Conservation (phyloP, 1,139 yeast genomes). For the Meyerozyma guilliermondii region DNA sequence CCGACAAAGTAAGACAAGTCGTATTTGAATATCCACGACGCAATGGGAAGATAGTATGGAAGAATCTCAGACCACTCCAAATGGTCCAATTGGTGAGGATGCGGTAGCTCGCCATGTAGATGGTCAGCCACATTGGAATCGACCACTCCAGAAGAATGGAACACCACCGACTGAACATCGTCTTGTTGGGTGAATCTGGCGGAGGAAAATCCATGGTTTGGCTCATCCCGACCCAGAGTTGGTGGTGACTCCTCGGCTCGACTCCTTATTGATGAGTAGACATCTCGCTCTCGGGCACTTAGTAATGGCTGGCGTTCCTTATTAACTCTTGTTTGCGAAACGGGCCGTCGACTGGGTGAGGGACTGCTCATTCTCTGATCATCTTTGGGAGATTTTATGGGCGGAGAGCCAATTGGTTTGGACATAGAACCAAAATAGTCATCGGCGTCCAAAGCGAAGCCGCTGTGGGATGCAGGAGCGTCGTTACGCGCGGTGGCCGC, state of each 20-base stretch:
- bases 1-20: slow-evolving; percentile 49
- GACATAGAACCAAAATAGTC: no score
- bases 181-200: neutral
- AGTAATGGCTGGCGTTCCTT: neutral
- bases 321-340: neutral
- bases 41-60: slow-evolving; percentile 78
- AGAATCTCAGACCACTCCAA: slow-evolving; percentile 7
- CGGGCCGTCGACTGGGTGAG: slow-evolving; percentile 1
- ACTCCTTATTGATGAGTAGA: neutral
- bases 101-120: neutral
- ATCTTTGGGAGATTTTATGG: neutral
- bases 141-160: neutral
- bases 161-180: neutral
- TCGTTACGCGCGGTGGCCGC: no score
- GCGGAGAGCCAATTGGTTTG: neutral
- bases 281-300: neutral
- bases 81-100: neutral
- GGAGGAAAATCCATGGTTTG: neutral
- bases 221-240: neutral
- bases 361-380: neutral
- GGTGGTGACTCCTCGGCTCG: neutral
- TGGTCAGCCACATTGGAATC: no score
- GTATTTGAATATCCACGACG: slow-evolving; percentile 75
- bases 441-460: no score
- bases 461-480: no score